These are phyloP conservation scores for Pelargonium hybrid DNA, from an alignment of 441 rosid genomes.

Conservation along the genomic window DNA sequence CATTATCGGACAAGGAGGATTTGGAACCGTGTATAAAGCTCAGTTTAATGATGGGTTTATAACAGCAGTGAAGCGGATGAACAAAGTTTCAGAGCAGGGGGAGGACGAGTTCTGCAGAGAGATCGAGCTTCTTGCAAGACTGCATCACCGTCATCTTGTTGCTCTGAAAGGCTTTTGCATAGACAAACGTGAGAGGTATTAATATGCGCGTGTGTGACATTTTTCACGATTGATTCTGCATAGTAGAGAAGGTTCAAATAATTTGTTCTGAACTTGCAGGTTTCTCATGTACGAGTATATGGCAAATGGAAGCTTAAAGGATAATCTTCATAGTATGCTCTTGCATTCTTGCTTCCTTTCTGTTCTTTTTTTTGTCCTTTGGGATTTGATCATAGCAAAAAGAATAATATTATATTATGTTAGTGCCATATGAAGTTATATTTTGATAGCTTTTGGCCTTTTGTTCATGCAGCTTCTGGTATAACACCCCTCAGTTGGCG, in stretches of 20 bases:
- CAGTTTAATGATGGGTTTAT: constrained; percentile 52
- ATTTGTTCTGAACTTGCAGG: constrained; percentile 31
- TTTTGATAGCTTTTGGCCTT: neutral
- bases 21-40: constrained; percentile 84
- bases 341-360: constrained; percentile 14
- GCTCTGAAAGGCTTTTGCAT: constrained; percentile 80
- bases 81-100: constrained; percentile 61
- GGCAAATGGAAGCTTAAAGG: constrained; percentile 86
- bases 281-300: constrained; percentile 82
- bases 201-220: neutral
- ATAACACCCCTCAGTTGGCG: constrained; percentile 69
- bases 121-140: constrained; percentile 81
- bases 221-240: neutral
- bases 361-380: neutral
- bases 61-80: constrained; percentile 69
- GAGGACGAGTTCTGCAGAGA: constrained; percentile 77
- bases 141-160: constrained; percentile 95
- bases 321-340: constrained; percentile 71
- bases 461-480: constrained; percentile 38
- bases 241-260: neutral
- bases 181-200: constrained; percentile 62
- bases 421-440: constrained; percentile 7
- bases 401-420: neutral
- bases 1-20: constrained; percentile 77
- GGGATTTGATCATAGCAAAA: neutral